Evolutionary conservation across 2,329 filamentous ascomycete species (phyloP), one percentile per base, ranked within the genome.

Genomic region (Calycina marina): DNA sequence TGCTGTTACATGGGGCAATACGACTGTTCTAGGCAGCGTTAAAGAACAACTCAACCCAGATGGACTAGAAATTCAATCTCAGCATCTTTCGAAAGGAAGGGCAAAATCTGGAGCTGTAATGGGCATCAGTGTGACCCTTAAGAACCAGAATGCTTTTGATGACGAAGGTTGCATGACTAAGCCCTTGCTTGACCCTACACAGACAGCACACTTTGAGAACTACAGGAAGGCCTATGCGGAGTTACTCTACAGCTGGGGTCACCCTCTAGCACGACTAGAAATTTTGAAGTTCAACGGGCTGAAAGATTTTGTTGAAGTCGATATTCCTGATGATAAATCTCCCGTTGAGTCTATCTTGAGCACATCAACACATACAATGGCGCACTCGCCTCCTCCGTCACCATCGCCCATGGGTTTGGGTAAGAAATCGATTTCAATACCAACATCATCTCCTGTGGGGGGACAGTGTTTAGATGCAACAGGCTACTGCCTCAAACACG

Each of bases 211-310:
- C 13, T 72, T 73, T 40, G 61, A 64, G n/a, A 61, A 59, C 44
- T 80, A 78, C 46, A 67, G 75, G 20, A 67, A 70, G 38, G 63
- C 67, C 1, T 80, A 80, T 44, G 72, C 74, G n/a, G 72, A 77
- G 51, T 65, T 79, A 54, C 60, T 80, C 3, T 73, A 74, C 41
- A 67, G 72, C 54, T 79, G 75, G 75, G 60, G 63, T 2, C 65
- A 73, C 35, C 72, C 72, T 0, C 55, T 78, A 4, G 63, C 69
- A 18, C 62, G 73, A 12, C 61, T 79, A 1, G 75, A 80, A 48
- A 67, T 80, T 16, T 62, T 79, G 55, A 79, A 80, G 46, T 79
- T 78, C 46, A 77, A 77, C 40, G 63, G 70, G 4, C 56, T 78
- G 24, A 66, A 66, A 34, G 65, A 68, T 15, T 50, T 49, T 13